Percentiles rank a stretch among this genome's conserved stretches.
Evolutionary conservation across 257 asterid species (phyloP).

Genomic region (Ballota nigra): DNA sequence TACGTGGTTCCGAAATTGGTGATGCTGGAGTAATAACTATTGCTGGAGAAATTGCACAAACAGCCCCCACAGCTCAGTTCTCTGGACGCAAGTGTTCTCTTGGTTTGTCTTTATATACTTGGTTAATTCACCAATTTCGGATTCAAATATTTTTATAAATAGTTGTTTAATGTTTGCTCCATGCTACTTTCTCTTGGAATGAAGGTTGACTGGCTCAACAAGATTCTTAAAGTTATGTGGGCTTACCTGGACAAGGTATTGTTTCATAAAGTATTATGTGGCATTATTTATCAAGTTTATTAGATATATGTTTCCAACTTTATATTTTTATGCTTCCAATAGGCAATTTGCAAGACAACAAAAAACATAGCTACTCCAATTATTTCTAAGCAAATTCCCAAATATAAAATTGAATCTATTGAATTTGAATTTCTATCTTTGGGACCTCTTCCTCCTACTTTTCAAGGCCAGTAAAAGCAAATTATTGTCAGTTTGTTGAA

Average conservation of each 20-base stretch:
- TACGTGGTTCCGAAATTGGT: too few relatives aligned
- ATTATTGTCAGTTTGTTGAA: slow-evolving; percentile 2
- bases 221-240: slow-evolving; percentile 79
- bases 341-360: slow-evolving; percentile 73
- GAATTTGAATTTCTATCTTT: slow-evolving; percentile 52
- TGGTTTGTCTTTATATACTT: too few relatives aligned
- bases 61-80: too few relatives aligned
- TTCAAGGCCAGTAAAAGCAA: slow-evolving; percentile 45
- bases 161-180: slow-evolving; percentile 10
- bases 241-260: slow-evolving; percentile 92
- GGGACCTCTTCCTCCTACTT: slow-evolving; percentile 64
- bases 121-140: slow-evolving; percentile 6
- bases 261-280: slow-evolving; percentile 2
- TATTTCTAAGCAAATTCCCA: slow-evolving; percentile 57
- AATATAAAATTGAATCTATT: slow-evolving; percentile 63
- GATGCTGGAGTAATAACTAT: too few relatives aligned
- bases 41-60: too few relatives aligned
- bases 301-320: neutral
- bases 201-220: slow-evolving; percentile 90
- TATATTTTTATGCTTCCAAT: slow-evolving; percentile 14
- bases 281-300: slow-evolving; percentile 1
- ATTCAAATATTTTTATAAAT: neutral
- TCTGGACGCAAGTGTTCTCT: too few relatives aligned
- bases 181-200: slow-evolving; percentile 20
- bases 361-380: too few relatives aligned